Base-by-base conservation (phyloP, 805 yeast species). In the Sugiyamaella marilandica region DNA sequence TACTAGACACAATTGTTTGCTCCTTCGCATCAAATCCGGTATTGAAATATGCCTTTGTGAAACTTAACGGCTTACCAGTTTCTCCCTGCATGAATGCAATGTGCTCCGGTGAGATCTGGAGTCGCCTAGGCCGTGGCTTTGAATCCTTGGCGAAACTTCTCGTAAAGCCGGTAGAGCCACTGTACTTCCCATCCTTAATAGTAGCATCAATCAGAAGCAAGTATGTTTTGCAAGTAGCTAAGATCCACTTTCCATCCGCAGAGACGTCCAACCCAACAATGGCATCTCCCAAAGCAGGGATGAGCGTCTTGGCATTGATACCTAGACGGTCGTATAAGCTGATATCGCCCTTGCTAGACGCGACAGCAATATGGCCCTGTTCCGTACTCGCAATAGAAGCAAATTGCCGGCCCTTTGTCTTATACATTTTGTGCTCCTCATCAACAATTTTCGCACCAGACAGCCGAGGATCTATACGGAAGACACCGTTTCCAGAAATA, bases 281-380 rank as follows among this genome's bases (percentile, higher is more conserved):
- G 1, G 81, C 72, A 60, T 89, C 95, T 24, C 96, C 96, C 36
- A 89, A 71, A 0, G 94, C 89, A 1, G 96, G 96, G 32, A 90
- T 70, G 21, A 79, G 75, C 1, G 94, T 83, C 71, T 85, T 87
- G 1, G 96, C 96, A 59, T 78, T 79, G 53, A 79, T 75, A 11
- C 96, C 96, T 11, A 88, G 63, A 54, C 78, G 72, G 67, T 88
- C 87, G 65, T 79, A 88, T 41, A 90, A 73, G 55, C 89, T 77
- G 44, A 90, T 79, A 52, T 83, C 91, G 63, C 97, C 97, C 53
- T 76, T 81, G 13, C 71, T 70, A 10, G 91, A 81, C 1, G 91
- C 92, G 21, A 86, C 85, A 0, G 92, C 96, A 50, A 87, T 71
- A 60, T 76, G 76, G 1, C 97, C 96, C 34, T 72, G 62, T 48